Evolutionary conservation across 768 basidiomycete species (phyloP), one percentile per base, ranked within the genome.

Genomic region (Hericium coralloides): DNA sequence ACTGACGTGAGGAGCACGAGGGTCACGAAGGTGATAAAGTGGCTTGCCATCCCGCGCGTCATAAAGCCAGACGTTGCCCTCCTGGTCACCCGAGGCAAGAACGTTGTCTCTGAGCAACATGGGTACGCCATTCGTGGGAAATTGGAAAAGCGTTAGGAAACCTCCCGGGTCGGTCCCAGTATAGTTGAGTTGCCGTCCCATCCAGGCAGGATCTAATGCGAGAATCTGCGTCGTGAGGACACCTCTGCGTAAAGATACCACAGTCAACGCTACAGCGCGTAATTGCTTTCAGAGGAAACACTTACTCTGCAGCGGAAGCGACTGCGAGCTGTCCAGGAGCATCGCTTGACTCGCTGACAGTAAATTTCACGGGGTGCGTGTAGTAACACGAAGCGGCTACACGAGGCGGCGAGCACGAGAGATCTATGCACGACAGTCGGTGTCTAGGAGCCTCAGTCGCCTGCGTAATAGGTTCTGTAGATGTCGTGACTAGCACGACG

Each of bases 51-150:
- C 15, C 10, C 38, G 49, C 4, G 41, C 37, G 38, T 56, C 38
- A 26, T 56, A 52, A 5, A 56, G 23, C 49, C 48, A 56, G 10
- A 52, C 20, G 14, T 51, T 50, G 7, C 55, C 55, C 26, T 39
- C 20, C n/a, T 38, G 18, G 20, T 51, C 55, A 2, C 49, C 55
- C 9, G n/a, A 22, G 6, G 45, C 55, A 18, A 56, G 39, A 6
- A 56, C 25, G 17, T 56, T 22, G 18, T 43, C 55, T n/a, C 49
- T 37, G 4, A 56, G 20, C 18, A 56, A 18, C 22, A 50, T 38
- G 18, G 55, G 38, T 4, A 41, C 26, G 8, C 49, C 55, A 4
- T 23, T 23, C 12, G 47, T 49, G 12, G 17, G 17, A 8, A 55
- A 37, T 17, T 36, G 17, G 20, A 7, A 23, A 6, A 55, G 22